A percentile compares a stretch with the other conserved stretches of the same genome.
phyloP scores from a whole-genome alignment of 805 yeast species.

The Suhomyces tanzawaensis region DNA sequence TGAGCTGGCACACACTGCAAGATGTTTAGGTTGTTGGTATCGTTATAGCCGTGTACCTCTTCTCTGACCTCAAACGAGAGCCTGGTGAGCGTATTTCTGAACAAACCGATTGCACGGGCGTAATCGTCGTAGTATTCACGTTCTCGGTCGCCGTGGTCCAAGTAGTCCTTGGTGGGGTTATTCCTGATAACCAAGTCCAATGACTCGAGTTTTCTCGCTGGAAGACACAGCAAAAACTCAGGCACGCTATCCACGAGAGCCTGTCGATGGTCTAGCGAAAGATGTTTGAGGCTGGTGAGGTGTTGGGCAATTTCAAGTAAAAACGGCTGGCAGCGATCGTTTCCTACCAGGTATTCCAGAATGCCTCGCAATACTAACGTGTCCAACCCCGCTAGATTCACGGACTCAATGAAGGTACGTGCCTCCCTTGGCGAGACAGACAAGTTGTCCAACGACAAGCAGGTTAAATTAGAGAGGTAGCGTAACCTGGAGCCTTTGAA shows the following conservation, averaged over 20 bases:
- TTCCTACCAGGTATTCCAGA: constrained; percentile 30
- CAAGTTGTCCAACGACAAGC: constrained; percentile 24
- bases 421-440: constrained; percentile 24
- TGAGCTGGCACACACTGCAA: constrained; percentile 6
- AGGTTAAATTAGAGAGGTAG: constrained; percentile 15
- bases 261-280: constrained; percentile 43
- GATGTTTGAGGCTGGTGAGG: constrained; percentile 21
- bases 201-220: constrained; percentile 20
- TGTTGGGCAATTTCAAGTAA: constrained; percentile 22
- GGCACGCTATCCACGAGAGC: constrained; percentile 41
- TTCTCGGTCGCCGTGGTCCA: constrained; percentile 8
- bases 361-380: constrained; percentile 32
- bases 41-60: constrained; percentile 19
- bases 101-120: constrained; percentile 16
- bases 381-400: constrained; percentile 20
- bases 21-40: constrained; percentile 6
- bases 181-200: constrained; percentile 42
- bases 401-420: constrained; percentile 12
- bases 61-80: constrained; percentile 42
- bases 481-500: constrained; percentile 9
- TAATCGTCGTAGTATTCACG: constrained; percentile 14
- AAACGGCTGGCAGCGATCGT: constrained; percentile 15
- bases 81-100: constrained; percentile 23
- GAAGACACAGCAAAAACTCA: constrained; percentile 24
- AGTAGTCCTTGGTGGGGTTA: constrained; percentile 27